A percentile compares a stretch with the other conserved stretches of the same genome.
Evolutionary conservation across 768 basidiomycete genomes (phyloP).

Genomic region (Cystobasidium ongulense): DNA sequence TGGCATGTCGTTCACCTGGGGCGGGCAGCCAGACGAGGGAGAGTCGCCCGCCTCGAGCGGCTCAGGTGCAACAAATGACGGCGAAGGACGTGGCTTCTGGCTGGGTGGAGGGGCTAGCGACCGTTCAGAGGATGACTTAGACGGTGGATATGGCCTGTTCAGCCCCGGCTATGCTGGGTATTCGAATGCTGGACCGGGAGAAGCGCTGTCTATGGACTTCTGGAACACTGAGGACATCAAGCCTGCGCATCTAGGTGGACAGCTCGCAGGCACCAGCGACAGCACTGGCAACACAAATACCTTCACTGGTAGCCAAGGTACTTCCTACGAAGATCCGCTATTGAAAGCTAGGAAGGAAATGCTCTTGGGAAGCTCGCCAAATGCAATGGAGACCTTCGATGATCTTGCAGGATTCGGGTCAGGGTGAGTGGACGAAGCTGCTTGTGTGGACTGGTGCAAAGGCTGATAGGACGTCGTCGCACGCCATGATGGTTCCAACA

Average conservation of each 20-base stretch:
- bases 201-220: constrained; percentile 8
- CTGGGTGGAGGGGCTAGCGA: background rate
- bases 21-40: background rate
- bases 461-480: background rate
- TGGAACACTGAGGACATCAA: constrained; percentile 19
- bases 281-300: background rate
- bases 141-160: background rate
- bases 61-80: background rate
- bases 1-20: background rate
- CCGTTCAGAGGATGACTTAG: background rate
- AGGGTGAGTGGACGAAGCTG: background rate
- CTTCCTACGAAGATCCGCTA: background rate
- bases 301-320: background rate
- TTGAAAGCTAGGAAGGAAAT: background rate
- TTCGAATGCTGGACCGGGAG: background rate
- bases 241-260: background rate
- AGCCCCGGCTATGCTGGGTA: background rate
- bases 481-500: too few relatives aligned
- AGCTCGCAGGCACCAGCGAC: background rate
- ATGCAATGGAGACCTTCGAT: constrained; percentile 3
- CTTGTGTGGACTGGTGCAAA: background rate
- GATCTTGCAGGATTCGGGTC: background rate
- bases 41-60: constrained; percentile 10
- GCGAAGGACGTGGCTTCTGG: background rate
- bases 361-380: constrained; percentile 8